Base-by-base conservation (phyloP, 352 stramenopile species). In the Ophiocytium majus region DNA sequence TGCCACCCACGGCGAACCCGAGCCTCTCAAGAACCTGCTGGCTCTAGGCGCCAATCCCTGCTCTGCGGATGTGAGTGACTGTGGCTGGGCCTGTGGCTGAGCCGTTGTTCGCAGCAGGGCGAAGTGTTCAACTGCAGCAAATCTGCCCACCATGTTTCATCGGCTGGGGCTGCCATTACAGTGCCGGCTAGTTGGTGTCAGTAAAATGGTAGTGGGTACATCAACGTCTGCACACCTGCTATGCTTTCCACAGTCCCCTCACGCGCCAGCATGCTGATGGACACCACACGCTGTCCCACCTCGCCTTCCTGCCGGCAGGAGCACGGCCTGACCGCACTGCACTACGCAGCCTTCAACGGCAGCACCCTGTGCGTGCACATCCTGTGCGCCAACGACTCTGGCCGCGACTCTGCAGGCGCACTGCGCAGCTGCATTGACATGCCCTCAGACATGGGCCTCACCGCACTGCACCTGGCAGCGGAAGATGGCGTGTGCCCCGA, bases 301-400 rank as follows among this genome's bases (percentile, higher is more conserved):
- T n/a, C n/a, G n/a, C n/a, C n/a, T n/a, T n/a, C n/a, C n/a, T n/a
- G n/a, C n/a, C n/a, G n/a, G n/a, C 84, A 89, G 83, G 83, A 86
- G 14, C 82, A 89, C 63, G 87, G 87, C 17, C 79, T 90, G 35
- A 76, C 49, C 0, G 85, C 87, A 17, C 71, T 90, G n/a, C 84
- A 90, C 78, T 88, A 86, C 36, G 84, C 87, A 0, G 57, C 63
- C 28, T 88, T 74, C 71, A 90, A 90, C 63, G 87, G 85, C 28
- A 80, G 86, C 64, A 64, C 82, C 37, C 82, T 80, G 32, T 88
- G 82, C 79, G 85, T 90, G 50, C 82, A 90, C 37, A 33, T 87
- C 1, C 66, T 90, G 10, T 85, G 84, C 37, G 79, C 82, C 31
- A 89, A 90, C 50, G 85, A 89, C 31, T 74, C 85, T n/a, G 86